A percentile compares a stretch with the other conserved stretches of the same genome.
Conservation (phyloP, 192 early-diverging fungal species). For the Pecoramyces ruminantium region DNA sequence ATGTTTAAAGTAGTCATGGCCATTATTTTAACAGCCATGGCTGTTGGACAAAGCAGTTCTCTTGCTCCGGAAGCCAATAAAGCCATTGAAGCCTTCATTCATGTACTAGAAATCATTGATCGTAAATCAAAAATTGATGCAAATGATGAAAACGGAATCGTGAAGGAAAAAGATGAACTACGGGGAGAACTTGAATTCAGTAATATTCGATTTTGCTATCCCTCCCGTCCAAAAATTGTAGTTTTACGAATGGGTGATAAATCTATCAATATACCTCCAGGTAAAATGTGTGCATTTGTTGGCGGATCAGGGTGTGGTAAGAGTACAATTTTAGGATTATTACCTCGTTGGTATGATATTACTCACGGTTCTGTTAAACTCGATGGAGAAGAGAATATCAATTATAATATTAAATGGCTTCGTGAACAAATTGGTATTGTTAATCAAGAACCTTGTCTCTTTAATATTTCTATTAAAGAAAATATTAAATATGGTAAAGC, state of each 20-base stretch:
- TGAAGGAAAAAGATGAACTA: not conserved
- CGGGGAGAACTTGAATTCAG: not conserved
- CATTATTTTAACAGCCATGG: not conserved
- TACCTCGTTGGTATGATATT: slow-evolving; percentile 74
- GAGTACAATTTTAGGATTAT: slow-evolving; percentile 61
- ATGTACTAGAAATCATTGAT: not conserved
- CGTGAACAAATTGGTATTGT: slow-evolving; percentile 7
- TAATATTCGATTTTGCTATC: slow-evolving; percentile 32
- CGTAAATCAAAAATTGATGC: not conserved
- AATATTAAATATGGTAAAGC: slow-evolving; percentile 11
- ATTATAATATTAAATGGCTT: slow-evolving; percentile 45
- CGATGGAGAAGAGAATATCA: slow-evolving; percentile 58
- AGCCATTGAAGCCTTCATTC: not conserved
- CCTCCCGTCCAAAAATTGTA: slow-evolving; percentile 58
- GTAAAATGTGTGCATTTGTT: slow-evolving; percentile 75
- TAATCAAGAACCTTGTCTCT: slow-evolving; percentile 4
- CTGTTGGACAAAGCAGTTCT: not conserved
- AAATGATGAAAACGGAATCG: not conserved
- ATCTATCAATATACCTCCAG: slow-evolving; percentile 5
- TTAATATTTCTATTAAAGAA: slow-evolving; percentile 12
- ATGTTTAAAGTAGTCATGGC: not conserved
- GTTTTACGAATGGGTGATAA: slow-evolving; percentile 34
- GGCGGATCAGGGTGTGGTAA: slow-evolving; percentile 77
- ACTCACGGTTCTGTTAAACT: slow-evolving; percentile 33
- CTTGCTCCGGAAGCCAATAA: not conserved